A percentile compares a stretch with the other conserved stretches of the same genome.
Conservation (phyloP, 768 basidiomycete genomes). For the Amyloporia xantha region DNA sequence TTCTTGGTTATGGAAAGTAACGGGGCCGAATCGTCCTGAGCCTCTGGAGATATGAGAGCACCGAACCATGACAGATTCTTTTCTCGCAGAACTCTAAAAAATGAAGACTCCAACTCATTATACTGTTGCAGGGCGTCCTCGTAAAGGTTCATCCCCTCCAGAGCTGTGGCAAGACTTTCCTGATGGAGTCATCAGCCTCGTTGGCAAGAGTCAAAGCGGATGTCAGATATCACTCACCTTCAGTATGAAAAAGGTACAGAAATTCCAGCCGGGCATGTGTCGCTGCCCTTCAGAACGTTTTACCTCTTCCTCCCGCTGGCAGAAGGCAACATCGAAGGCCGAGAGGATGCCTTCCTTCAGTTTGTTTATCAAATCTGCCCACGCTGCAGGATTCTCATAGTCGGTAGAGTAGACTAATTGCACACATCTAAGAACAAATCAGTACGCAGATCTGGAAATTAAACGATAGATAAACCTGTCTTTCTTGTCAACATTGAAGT, state of each 20-base stretch:
- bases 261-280: constrained; percentile 97
- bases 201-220: background rate
- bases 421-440: constrained; percentile 50
- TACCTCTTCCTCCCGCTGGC: constrained; percentile 84
- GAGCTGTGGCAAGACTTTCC: constrained; percentile 92
- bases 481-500: constrained; percentile 85
- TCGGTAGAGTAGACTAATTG: constrained; percentile 74
- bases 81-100: constrained; percentile 67
- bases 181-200: constrained; percentile 24
- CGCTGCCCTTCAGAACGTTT: constrained; percentile 83
- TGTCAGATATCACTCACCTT: no score
- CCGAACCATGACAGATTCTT: constrained; percentile 92
- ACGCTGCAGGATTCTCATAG: constrained; percentile 67
- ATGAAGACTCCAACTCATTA: constrained; percentile 84
- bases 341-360: constrained; percentile 85
- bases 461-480: constrained; percentile 52
- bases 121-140: constrained; percentile 90
- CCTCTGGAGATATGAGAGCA: constrained; percentile 61
- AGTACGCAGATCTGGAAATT: constrained; percentile 6
- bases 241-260: constrained; percentile 92
- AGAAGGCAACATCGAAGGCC: constrained; percentile 76
- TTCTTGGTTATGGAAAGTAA: constrained; percentile 77
- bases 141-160: constrained; percentile 81
- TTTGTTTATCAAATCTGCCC: constrained; percentile 85
- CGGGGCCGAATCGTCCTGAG: constrained; percentile 74